Percentiles rank a stretch among this genome's conserved stretches.
Evolutionary conservation across 495 filamentous ascomycete genomes (phyloP).

Genomic region (Penicillium paxilli): DNA sequence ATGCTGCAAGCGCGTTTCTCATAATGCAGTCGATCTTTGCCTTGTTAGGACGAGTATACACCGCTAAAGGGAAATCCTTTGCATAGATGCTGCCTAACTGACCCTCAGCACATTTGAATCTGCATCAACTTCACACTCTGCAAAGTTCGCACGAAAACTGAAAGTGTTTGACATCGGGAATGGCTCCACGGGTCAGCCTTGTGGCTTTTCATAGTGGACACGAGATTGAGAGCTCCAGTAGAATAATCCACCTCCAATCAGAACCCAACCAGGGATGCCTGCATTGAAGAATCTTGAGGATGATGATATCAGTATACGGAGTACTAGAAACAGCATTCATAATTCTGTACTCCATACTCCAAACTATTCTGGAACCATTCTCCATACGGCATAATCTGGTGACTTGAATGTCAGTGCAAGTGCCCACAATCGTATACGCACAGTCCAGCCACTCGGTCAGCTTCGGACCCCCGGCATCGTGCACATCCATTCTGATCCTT

Average conservation of each 20-base stretch:
- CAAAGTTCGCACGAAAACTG: too few species aligned
- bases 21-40: slow-evolving; percentile 28
- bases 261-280: too few species aligned
- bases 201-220: background rate
- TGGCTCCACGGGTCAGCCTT: background rate
- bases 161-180: background rate
- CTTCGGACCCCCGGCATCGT: slow-evolving; percentile 11
- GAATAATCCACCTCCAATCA: too few species aligned
- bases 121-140: too few species aligned
- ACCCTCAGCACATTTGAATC: background rate
- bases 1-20: background rate
- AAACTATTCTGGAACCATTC: background rate
- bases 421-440: slow-evolving; percentile 1
- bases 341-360: too few species aligned
- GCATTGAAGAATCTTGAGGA: background rate
- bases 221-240: too few species aligned
- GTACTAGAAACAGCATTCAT: too few species aligned
- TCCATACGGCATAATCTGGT: background rate
- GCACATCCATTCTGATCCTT: slow-evolving; percentile 16
- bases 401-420: background rate
- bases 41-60: slow-evolving; percentile 14
- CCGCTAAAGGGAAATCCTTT: slow-evolving; percentile 12
- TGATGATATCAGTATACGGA: background rate
- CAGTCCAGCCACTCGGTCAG: slow-evolving; percentile 9
- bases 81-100: background rate